phyloP scores from a whole-genome alignment of 2,329 filamentous ascomycete genomes.

The Huntiella bhutanensis region DNA sequence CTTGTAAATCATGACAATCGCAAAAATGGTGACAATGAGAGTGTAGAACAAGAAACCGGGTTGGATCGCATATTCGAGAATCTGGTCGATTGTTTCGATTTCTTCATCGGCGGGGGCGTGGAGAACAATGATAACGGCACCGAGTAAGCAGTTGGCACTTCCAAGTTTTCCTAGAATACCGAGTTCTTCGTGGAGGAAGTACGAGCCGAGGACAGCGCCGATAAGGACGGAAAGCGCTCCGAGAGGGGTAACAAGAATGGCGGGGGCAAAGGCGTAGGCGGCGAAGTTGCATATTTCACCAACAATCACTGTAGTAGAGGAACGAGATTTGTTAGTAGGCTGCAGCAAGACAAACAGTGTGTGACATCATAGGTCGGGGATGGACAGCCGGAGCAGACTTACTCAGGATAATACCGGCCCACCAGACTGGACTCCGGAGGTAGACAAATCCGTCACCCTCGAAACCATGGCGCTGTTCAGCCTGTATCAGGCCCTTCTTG shows the following conservation, averaged over 20 bases:
- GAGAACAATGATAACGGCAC: slow-evolving; percentile 90
- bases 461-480: slow-evolving; percentile 80
- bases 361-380: background rate
- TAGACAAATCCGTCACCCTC: slow-evolving; percentile 94
- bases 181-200: slow-evolving; percentile 78
- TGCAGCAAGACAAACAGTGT: background rate
- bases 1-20: slow-evolving; percentile 88
- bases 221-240: slow-evolving; percentile 90
- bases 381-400: slow-evolving; percentile 19
- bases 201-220: slow-evolving; percentile 82
- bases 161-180: slow-evolving; percentile 85
- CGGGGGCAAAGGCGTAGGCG: slow-evolving; percentile 92
- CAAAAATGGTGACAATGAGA: slow-evolving; percentile 60
- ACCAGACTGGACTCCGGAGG: slow-evolving; percentile 88
- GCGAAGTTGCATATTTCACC: slow-evolving; percentile 96
- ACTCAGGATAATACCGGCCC: slow-evolving; percentile 84
- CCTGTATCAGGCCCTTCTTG: slow-evolving; percentile 91
- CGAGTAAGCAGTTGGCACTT: slow-evolving; percentile 88
- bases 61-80: slow-evolving; percentile 74
- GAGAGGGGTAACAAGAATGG: slow-evolving; percentile 91
- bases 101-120: slow-evolving; percentile 90
- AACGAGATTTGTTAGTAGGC: slow-evolving; percentile 32
- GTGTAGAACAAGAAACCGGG: slow-evolving; percentile 86
- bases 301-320: slow-evolving; percentile 54
- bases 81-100: slow-evolving; percentile 78